Evolutionary conservation across 768 basidiomycete genomes (phyloP).

Genomic region (Daedaleopsis sinensis): DNA sequence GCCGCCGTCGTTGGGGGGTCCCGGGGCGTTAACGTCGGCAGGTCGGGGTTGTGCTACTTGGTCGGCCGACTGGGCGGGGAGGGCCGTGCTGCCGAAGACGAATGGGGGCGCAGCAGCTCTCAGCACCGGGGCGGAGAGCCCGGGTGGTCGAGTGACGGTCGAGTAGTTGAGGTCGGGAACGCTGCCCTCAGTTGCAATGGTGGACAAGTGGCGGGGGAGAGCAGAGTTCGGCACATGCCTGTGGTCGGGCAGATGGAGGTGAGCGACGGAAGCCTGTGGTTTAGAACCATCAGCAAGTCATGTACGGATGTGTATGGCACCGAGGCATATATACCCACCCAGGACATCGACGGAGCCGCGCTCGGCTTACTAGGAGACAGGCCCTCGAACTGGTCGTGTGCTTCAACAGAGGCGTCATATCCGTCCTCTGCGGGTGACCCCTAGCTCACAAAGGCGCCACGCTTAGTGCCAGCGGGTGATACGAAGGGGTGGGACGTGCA

Average conservation of each 20-base stretch:
- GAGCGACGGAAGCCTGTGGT: background rate
- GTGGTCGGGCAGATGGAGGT: background rate
- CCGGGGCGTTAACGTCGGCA: background rate
- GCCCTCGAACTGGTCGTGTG: too few species aligned
- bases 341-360: background rate
- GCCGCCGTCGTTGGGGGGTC: background rate
- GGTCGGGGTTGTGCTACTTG: too few species aligned
- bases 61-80: background rate
- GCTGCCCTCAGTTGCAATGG: background rate
- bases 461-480: too few species aligned
- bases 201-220: background rate
- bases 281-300: background rate
- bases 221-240: background rate
- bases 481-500: too few species aligned
- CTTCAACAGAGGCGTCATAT: too few species aligned
- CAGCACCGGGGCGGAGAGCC: background rate
- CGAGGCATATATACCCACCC: background rate
- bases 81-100: background rate
- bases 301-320: background rate
- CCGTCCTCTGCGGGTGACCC: too few species aligned
- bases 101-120: background rate
- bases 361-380: background rate
- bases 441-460: too few species aligned
- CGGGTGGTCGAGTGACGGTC: background rate
- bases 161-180: background rate